Evolutionary conservation across 1,139 yeast genomes (phyloP).

Genomic region (Sugiyamaella novakii): DNA sequence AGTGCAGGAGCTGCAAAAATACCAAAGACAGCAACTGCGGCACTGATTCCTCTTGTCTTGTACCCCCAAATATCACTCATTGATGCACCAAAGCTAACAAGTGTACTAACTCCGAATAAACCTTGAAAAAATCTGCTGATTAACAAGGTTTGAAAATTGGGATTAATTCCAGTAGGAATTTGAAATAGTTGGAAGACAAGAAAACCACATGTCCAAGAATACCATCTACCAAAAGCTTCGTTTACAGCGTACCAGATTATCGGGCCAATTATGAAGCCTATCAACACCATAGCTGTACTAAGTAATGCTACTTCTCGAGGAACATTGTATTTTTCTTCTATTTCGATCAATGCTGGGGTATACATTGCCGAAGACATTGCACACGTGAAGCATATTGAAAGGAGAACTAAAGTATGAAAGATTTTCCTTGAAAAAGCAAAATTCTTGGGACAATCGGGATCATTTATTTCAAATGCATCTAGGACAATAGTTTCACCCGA

Average conservation of each 20-base stretch:
- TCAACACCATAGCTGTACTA: slow-evolving; percentile 14
- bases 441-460: slow-evolving; percentile 15
- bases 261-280: slow-evolving; percentile 14
- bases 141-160: slow-evolving; percentile 7
- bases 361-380: slow-evolving; percentile 17
- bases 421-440: slow-evolving; percentile 8
- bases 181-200: slow-evolving; percentile 12
- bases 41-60: neutral
- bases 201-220: slow-evolving; percentile 2
- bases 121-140: slow-evolving; percentile 15
- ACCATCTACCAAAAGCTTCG: slow-evolving; percentile 14
- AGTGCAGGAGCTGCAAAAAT: slow-evolving; percentile 20
- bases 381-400: slow-evolving; percentile 5
- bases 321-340: slow-evolving; percentile 14
- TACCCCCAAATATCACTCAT: slow-evolving; percentile 13
- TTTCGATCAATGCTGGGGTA: slow-evolving; percentile 11
- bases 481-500: neutral
- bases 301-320: slow-evolving; percentile 13
- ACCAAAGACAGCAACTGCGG: slow-evolving; percentile 14
- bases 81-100: slow-evolving; percentile 12
- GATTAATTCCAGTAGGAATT: slow-evolving; percentile 12
- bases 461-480: slow-evolving; percentile 9
- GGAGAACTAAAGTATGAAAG: slow-evolving; percentile 8
- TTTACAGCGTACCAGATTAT: slow-evolving; percentile 6
- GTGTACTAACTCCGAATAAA: slow-evolving; percentile 6